Percentiles rank a stretch among this genome's conserved stretches.
phyloP scores from a whole-genome alignment of 768 basidiomycete species.

The Serendipita sp. region DNA sequence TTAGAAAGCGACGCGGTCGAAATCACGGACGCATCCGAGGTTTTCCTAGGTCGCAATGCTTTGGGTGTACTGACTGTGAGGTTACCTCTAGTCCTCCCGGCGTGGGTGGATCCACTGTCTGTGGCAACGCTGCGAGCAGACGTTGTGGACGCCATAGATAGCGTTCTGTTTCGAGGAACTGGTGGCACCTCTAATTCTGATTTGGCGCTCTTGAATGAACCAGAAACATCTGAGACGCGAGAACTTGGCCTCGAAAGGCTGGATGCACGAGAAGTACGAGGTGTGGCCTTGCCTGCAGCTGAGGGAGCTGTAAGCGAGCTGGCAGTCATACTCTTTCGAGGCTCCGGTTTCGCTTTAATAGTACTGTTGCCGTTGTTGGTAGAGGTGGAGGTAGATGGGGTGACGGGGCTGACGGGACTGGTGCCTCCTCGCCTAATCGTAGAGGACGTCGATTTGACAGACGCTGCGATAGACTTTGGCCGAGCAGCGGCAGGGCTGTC shows the following conservation, averaged over 20 bases:
- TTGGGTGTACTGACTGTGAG: conserved; percentile 9
- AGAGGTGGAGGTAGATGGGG: neutral
- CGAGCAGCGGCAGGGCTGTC: conserved; percentile 9
- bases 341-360: conserved; percentile 13
- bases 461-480: conserved; percentile 21
- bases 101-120: neutral
- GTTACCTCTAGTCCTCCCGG: conserved; percentile 1
- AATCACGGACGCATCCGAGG: conserved; percentile 7
- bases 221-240: conserved; percentile 22
- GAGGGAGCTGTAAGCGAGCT: neutral
- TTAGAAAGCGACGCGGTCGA: conserved; percentile 7
- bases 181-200: conserved; percentile 23
- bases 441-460: conserved; percentile 24
- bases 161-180: conserved; percentile 19
- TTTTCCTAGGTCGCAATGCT: conserved; percentile 1
- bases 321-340: conserved; percentile 2
- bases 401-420: neutral
- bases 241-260: conserved; percentile 16
- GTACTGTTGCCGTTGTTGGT: neutral
- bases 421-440: conserved; percentile 19
- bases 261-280: conserved; percentile 11
- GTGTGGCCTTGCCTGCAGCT: neutral
- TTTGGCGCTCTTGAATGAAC: conserved; percentile 33
- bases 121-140: conserved; percentile 21
- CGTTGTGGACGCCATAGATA: conserved; percentile 21